phyloP scores from a whole-genome alignment of 768 basidiomycete species.

The Panus rudis region DNA sequence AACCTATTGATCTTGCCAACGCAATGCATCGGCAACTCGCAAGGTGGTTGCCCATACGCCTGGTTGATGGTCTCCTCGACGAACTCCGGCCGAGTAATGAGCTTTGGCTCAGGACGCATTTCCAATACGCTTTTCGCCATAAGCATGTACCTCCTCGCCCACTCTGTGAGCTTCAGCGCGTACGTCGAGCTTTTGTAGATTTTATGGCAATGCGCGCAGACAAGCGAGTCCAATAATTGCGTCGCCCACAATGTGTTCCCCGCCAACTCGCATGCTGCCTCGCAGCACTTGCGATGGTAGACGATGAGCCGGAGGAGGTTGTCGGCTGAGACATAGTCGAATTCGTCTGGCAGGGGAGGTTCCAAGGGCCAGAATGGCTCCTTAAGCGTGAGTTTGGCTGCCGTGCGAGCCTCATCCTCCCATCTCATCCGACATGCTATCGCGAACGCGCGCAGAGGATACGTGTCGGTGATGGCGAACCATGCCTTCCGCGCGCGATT shows the following conservation, averaged over 20 bases:
- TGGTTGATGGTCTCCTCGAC: neutral
- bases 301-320: slow-evolving; percentile 4
- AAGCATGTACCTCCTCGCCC: slow-evolving; percentile 3
- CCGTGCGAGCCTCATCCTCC: slow-evolving; percentile 5
- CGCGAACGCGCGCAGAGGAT: slow-evolving; percentile 10
- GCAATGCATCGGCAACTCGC: slow-evolving; percentile 4
- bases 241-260: neutral
- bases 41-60: neutral
- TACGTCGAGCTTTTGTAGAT: neutral
- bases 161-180: neutral
- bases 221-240: neutral
- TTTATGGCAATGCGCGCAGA: slow-evolving; percentile 3
- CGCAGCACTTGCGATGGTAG: slow-evolving; percentile 9
- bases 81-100: neutral
- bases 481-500: neutral
- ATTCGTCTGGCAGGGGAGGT: slow-evolving; percentile 8
- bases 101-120: slow-evolving; percentile 1
- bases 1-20: slow-evolving; percentile 4
- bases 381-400: slow-evolving; percentile 3
- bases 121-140: neutral
- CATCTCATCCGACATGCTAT: slow-evolving; percentile 7
- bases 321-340: slow-evolving; percentile 6
- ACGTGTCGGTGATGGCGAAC: neutral
- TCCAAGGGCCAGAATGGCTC: slow-evolving; percentile 9
- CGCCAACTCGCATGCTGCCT: neutral